Evolutionary conservation across 2,329 filamentous ascomycete species (phyloP), one percentile per base, ranked within the genome.

Genomic region (Coleophoma cylindrospora): DNA sequence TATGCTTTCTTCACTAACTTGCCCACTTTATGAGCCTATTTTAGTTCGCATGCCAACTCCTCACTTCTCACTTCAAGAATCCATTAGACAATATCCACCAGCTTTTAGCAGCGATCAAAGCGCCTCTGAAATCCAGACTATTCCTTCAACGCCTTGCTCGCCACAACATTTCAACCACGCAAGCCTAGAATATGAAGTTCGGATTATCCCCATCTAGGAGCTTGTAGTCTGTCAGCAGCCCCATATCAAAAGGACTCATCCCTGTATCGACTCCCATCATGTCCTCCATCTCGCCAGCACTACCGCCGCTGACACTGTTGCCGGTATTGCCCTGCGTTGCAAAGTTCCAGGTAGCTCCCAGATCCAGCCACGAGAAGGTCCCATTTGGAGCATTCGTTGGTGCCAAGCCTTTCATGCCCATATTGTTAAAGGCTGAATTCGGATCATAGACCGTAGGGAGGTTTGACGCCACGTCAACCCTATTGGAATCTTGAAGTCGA

Each of bases 361-460:
- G 51, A 54, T 65, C 63, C 12, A 65, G 38, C 63, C 63, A 65
- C 27, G 50, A 56, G 37, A 65, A 65, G 1, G 51, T 57, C 4
- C 49, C 49, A n/a, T 44, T 44, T 12, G 41, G 21, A 45, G 45
- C 40, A 40, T 36, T 44, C 21, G 13, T 15, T 21, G 10, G 46
- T 12, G 34, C 41, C 21, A 15, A 40, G 15, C 41, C 22, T 44
- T 40, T 22, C 41, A 46, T 49, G 11, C 44, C 45, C 34, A 52
- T 50, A 14, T 44, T 44, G 15, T 19, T 19, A n/a, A 44, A 44
- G 22, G 11, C 19, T n/a, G 41, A 21, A n/a, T 44, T 44, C 11
- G 19, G 41, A 44, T 44, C 41, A 32, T 34, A 44, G 12, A 22
- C 22, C 21, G 10, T 15, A 12, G 41, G 21, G 19, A 44, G 19